Evolutionary conservation across 768 basidiomycete genomes (phyloP), one percentile per base, ranked within the genome.

Genomic region (Mycena leptocephala): DNA sequence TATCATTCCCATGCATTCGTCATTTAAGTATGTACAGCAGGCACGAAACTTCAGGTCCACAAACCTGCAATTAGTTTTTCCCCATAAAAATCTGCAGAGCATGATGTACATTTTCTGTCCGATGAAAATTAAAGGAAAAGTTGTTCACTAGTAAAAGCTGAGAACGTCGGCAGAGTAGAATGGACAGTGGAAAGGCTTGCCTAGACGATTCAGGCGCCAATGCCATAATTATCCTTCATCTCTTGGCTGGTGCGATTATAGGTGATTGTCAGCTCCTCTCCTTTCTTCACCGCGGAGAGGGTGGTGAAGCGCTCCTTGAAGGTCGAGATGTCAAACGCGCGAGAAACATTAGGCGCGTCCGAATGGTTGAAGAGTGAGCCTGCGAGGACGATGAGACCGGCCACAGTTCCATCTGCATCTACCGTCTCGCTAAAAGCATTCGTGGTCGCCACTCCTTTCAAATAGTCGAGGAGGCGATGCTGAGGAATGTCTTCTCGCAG

Each of bases 321-420:
- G 6, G 71, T 22, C 22, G 26, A 2, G n/a, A 66, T 20, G 20
- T 72, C 63, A 9, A 72, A 72, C 41, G 2, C 13, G 4, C 63
- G 26, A n/a, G 24, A 8, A 33, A 65, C 71, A 24, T 72, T 72
- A 11, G 26, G 18, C 16, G 41, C n/a, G 9, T 56, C 9, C 28
- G 71, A 64, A 35, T 72, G 71, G 46, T 72, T 72, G 71, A 72
- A 65, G 28, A 72, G 53, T 8, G 71, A 65, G 20, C 71, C 71
- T 4, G 51, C 39, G 24, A 72, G 71, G 5, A 66, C 13, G 35
- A 72, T 46, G 5, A 72, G 9, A 39, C 71, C 71, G 3, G 63
- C 71, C 26, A 24, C 8, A 16, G 28, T 65, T 53, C 63, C 63
- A n/a, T 41, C 32, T 3, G 10, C 16, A 7, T 58, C 62, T 6